These are phyloP conservation scores for Colletotrichum agaves DNA, from an alignment of 2,329 filamentous ascomycete genomes.

Conservation along the genomic window DNA sequence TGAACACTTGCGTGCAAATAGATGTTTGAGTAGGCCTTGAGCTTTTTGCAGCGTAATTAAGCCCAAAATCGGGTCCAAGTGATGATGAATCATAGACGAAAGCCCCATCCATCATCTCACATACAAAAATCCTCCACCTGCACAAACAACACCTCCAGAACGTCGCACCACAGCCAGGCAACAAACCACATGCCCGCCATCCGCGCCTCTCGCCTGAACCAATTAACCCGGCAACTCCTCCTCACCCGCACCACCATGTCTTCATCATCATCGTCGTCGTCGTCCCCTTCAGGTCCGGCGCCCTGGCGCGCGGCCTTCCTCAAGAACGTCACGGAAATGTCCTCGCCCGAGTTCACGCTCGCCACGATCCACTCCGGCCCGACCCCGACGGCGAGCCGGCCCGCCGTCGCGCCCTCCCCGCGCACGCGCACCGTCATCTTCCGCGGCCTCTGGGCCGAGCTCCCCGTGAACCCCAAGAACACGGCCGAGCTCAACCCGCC, in stretches of 20 bases:
- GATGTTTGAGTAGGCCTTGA: too few species aligned
- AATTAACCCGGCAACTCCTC: constrained; percentile 32
- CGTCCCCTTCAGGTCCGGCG: constrained; percentile 47
- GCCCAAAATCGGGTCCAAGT: constrained; percentile 1
- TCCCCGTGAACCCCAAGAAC: constrained; percentile 80
- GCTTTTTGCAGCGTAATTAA: neutral
- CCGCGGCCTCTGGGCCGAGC: constrained; percentile 82
- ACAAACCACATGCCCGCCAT: constrained; percentile 12
- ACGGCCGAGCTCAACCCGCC: constrained; percentile 76
- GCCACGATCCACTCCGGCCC: constrained; percentile 59
- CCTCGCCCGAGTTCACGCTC: constrained; percentile 61
- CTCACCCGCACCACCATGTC: constrained; percentile 41
- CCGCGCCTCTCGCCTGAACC: constrained; percentile 12
- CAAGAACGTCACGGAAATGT: constrained; percentile 60
- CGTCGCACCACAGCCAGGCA: neutral
- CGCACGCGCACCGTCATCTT: constrained; percentile 84
- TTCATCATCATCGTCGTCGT: neutral
- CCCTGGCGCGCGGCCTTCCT: constrained; percentile 66
- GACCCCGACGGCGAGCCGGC: neutral
- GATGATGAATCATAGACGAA: constrained; percentile 22
- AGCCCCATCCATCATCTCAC: neutral
- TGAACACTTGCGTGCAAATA: too few species aligned
- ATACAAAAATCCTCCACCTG: neutral
- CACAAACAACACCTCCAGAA: neutral
- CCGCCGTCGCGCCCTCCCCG: constrained; percentile 29